These are phyloP conservation scores for Phytopythium montanum DNA, from an alignment of 352 stramenopile species.

Conservation along the genomic window DNA sequence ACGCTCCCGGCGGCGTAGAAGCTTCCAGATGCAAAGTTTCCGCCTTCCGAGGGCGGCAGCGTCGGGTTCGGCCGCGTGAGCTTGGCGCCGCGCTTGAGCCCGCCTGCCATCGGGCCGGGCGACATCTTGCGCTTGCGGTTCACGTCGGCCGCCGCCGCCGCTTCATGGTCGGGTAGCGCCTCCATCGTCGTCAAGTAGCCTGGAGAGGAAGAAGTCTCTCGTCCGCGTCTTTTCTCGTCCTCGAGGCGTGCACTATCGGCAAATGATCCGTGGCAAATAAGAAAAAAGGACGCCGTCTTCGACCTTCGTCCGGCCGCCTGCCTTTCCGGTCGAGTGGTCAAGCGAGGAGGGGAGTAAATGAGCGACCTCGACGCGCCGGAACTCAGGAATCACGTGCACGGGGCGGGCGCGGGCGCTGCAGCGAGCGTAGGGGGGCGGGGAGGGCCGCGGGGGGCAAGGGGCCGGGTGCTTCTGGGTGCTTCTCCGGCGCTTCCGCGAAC, in stretches of 20 bases:
- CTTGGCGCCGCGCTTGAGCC: conserved; percentile 49
- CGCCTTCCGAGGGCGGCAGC: conserved; percentile 4
- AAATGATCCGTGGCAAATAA: neutral
- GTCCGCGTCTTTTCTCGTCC: neutral
- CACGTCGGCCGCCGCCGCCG: conserved; percentile 19
- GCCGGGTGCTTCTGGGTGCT: neutral
- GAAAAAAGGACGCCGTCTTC: neutral
- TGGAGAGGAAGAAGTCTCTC: neutral
- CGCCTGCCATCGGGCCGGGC: conserved; percentile 26
- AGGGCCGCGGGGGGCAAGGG: neutral
- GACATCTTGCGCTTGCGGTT: conserved; percentile 82
- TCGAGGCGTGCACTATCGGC: neutral
- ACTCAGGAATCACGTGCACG: neutral
- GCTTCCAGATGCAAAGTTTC: neutral
- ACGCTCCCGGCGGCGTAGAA: conserved; percentile 16
- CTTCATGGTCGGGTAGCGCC: conserved; percentile 22
- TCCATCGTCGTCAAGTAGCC: conserved; percentile 5
- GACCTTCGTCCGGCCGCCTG: too few relatives aligned
- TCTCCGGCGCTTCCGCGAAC: conserved; percentile 4
- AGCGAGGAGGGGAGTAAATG: neutral
- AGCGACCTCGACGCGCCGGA: neutral
- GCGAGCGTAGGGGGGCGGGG: neutral
- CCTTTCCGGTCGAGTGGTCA: neutral
- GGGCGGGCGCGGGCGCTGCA: neutral
- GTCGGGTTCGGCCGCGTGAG: conserved; percentile 32